Evolutionary conservation across 2,329 filamentous ascomycete species (phyloP).

Genomic region (Colletotrichum liaoningense): DNA sequence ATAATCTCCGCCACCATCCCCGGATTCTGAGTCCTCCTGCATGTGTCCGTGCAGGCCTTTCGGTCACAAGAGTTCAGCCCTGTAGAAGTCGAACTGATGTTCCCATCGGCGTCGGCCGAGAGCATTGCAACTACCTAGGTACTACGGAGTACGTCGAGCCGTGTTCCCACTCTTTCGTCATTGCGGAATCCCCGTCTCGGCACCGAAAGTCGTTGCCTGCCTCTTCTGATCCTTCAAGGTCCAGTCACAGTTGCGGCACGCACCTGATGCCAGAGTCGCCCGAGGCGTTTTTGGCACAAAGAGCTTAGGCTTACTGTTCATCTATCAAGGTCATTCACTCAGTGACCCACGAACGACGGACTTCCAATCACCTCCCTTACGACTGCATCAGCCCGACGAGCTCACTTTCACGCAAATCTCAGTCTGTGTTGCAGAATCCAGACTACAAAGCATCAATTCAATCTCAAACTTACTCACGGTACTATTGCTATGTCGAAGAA

Average conservation of each 20-base stretch:
- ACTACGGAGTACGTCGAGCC: background rate
- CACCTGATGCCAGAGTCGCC: background rate
- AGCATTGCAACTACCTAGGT: background rate
- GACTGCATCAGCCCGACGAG: background rate
- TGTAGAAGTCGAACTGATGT: background rate
- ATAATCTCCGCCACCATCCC: background rate
- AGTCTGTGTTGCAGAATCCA: background rate
- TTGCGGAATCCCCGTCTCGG: background rate
- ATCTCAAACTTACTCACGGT: background rate
- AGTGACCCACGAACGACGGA: background rate
- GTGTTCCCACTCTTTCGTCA: background rate
- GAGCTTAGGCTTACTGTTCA: background rate
- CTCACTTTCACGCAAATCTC: background rate
- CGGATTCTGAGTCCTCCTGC: background rate
- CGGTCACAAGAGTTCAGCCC: background rate
- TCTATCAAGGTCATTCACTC: background rate
- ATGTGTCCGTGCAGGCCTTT: background rate
- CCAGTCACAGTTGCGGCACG: background rate
- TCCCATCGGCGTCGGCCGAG: background rate
- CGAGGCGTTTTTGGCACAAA: background rate
- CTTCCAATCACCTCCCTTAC: background rate
- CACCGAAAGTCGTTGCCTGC: background rate
- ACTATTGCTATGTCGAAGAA: conserved; percentile 32
- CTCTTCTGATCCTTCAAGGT: background rate
- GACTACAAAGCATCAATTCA: background rate